Base-by-base conservation (phyloP, 2,329 filamentous ascomycete species). In the Diplocarpon rosae region DNA sequence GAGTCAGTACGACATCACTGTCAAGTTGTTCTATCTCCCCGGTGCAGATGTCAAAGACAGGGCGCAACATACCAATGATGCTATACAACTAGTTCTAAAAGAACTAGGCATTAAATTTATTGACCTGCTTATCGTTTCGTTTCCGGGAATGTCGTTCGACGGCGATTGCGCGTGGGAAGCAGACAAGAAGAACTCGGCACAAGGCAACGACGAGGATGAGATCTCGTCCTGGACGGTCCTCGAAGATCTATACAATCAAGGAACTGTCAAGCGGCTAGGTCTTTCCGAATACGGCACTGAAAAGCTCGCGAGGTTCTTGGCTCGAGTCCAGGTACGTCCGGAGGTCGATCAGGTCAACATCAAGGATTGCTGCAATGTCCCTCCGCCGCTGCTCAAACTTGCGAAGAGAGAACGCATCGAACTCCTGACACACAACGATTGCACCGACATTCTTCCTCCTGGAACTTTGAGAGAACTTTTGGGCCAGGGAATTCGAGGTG, bases 331-430 rank as follows among this genome's bases (percentile, higher is more conserved):
- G 33, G 70, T 94, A 48, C 76, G 76, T 54, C 92, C 92, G 0
- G 75, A 77, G 15, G 90, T 96, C 33, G 80, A 96, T 64, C 92
- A 98, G 71, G 94, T 98, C 71, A 96, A 96, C 62, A 77, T 95
- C 40, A 81, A 85, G 56, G 86, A 96, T 65, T 96, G 90, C 69
- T 98, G 92, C 66, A 90, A 88, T 37, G 92, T 96, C 35, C 92
- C 92, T 8, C 89, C 88, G 57, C 83, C 87, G 11, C 72, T 98
- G 51, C 80, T 88, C 47, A 67, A 83, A 57, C 81, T 93, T 56
- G 90, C 90, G n/a, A 89, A 86, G 63, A 72, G 81, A 52, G 73
- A 88, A 60, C 72, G 77, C 15, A 88, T 98, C 49, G 87, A 96
- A 63, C 69, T 98, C 46, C 70, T 95, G 44, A 94, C 93, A 33